Evolutionary conservation across 2,329 filamentous ascomycete species (phyloP).

Genomic region (Fusarium xyrophilum): DNA sequence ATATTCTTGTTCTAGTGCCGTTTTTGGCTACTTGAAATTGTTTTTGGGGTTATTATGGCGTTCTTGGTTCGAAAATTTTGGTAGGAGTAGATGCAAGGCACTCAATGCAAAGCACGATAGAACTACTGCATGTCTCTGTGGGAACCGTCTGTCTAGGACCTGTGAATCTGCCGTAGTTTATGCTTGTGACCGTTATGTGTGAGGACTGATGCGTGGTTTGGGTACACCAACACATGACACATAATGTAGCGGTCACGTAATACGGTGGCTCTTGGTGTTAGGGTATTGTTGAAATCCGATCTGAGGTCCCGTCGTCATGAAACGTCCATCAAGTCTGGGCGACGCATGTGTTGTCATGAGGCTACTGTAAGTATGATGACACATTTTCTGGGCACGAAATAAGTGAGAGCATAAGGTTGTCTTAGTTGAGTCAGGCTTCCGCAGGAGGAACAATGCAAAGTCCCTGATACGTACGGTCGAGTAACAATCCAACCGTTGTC

Average conservation of each 20-base stretch:
- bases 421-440: constrained; percentile 21
- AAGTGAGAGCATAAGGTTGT: not conserved
- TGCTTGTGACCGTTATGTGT: constrained; percentile 16
- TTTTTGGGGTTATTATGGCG: constrained; percentile 39
- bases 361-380: constrained; percentile 29
- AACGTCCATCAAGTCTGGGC: constrained; percentile 26
- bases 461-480: not conserved
- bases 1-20: constrained; percentile 36
- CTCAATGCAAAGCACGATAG: constrained; percentile 42
- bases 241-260: constrained; percentile 14
- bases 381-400: constrained; percentile 22
- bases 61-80: constrained; percentile 43
- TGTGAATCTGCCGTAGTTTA: constrained; percentile 14
- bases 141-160: not conserved
- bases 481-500: constrained; percentile 5
- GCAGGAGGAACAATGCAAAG: constrained; percentile 12
- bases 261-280: constrained; percentile 12
- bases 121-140: constrained; percentile 19
- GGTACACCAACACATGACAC: constrained; percentile 4
- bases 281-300: constrained; percentile 9
- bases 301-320: constrained; percentile 27
- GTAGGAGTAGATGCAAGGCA: constrained; percentile 42
- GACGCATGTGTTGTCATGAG: constrained; percentile 33
- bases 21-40: constrained; percentile 35
- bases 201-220: constrained; percentile 2